Conservation (phyloP, 768 basidiomycete genomes). For the Pholiota molesta region DNA sequence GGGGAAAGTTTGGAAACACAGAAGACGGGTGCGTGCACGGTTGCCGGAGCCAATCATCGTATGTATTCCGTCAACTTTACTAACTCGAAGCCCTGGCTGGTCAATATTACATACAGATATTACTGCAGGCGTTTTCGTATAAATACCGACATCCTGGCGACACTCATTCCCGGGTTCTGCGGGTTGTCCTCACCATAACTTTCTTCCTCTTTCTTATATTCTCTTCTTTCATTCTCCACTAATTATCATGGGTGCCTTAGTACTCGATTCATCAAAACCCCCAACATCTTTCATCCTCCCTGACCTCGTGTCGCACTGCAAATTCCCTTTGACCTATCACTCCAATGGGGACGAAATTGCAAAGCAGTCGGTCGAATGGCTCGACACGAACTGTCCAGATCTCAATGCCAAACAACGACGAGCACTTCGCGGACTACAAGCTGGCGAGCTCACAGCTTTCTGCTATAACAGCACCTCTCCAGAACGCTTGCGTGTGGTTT, state of each 20-base stretch:
- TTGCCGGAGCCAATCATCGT: conserved; percentile 8
- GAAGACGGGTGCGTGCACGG: neutral
- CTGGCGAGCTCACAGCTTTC: conserved; percentile 66
- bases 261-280: conserved; percentile 5
- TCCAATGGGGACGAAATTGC: conserved; percentile 48
- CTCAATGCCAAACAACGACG: conserved; percentile 45
- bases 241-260: conserved; percentile 7
- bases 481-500: conserved; percentile 62
- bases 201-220: conserved; percentile 4
- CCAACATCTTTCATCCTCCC: conserved; percentile 51
- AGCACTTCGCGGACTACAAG: conserved; percentile 60
- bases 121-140: conserved; percentile 5
- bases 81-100: neutral
- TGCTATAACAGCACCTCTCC: conserved; percentile 62
- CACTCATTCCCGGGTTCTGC: neutral
- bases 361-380: conserved; percentile 50
- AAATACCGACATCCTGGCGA: conserved; percentile 5
- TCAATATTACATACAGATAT: neutral
- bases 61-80: conserved; percentile 1
- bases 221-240: conserved; percentile 8
- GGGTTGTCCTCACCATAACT: neutral
- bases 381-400: conserved; percentile 48
- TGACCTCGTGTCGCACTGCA: conserved; percentile 56
- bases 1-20: conserved; percentile 7
- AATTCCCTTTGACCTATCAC: conserved; percentile 47